Percentiles rank a stretch among this genome's conserved stretches.
Evolutionary conservation across 176 grass and related monocot genomes (phyloP).

Genomic region (Eremochloa ophiuroides): DNA sequence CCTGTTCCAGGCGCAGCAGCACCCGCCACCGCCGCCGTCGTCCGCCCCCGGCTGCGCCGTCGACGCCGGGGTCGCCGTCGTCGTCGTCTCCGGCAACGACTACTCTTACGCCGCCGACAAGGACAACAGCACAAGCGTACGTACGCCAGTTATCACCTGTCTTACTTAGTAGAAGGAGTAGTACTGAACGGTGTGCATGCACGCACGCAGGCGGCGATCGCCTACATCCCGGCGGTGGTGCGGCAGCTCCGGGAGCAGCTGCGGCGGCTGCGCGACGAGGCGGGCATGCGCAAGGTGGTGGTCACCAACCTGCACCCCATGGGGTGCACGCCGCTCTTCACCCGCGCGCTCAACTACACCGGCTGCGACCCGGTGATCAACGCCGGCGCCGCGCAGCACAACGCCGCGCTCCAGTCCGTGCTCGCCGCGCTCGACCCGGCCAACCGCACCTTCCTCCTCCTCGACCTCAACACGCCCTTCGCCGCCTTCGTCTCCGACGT

Average conservation of each 20-base stretch:
- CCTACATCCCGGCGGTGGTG: constrained; percentile 55
- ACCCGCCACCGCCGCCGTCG: no score
- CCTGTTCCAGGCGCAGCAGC: constrained; percentile 52
- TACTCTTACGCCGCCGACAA: constrained; percentile 40
- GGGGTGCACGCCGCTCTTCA: constrained; percentile 66
- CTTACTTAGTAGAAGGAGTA: no score
- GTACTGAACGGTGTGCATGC: background rate
- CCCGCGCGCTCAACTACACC: constrained; percentile 41
- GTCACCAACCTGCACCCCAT: constrained; percentile 78
- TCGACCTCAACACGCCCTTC: constrained; percentile 65
- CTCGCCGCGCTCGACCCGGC: constrained; percentile 35
- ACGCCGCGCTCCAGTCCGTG: constrained; percentile 38
- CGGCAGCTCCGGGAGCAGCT: constrained; percentile 33
- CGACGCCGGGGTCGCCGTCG: constrained; percentile 25
- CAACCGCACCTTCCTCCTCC: constrained; percentile 46
- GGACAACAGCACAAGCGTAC: constrained; percentile 49
- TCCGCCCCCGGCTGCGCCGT: background rate
- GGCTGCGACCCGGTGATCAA: constrained; percentile 49
- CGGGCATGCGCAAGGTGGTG: constrained; percentile 60
- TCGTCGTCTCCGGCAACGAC: constrained; percentile 82
- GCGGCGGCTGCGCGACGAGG: constrained; percentile 43
- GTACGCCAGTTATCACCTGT: background rate
- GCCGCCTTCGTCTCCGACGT: background rate
- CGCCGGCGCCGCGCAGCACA: constrained; percentile 45
- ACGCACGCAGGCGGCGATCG: constrained; percentile 43